phyloP scores from a whole-genome alignment of 768 basidiomycete species.

The Pulveroboletus sp. region DNA sequence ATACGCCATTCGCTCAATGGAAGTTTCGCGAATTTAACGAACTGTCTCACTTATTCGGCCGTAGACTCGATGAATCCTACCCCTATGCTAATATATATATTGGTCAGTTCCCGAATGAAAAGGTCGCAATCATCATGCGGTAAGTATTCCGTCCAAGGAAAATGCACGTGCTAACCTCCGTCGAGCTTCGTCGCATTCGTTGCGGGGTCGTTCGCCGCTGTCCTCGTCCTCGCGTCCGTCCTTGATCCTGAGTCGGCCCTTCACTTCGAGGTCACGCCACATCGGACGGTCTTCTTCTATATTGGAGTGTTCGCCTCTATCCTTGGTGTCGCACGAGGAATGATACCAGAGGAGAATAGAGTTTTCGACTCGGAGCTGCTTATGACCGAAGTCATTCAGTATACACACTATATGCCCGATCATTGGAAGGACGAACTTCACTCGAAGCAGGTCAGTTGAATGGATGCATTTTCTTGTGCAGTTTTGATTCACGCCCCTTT shows the following conservation, averaged over 20 bases:
- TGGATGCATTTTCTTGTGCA: neutral
- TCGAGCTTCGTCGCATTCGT: conserved; percentile 93
- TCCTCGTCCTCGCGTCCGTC: conserved; percentile 86
- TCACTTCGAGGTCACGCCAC: conserved; percentile 91
- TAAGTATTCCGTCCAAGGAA: conserved; percentile 34
- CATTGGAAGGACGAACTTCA: conserved; percentile 89
- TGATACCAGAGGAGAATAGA: conserved; percentile 91
- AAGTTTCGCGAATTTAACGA: conserved; percentile 99
- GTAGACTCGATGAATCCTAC: conserved; percentile 84
- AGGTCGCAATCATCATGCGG: conserved; percentile 87
- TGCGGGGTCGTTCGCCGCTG: conserved; percentile 94
- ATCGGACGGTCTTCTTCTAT: conserved; percentile 93
- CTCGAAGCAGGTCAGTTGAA: conserved; percentile 64
- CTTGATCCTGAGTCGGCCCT: conserved; percentile 92
- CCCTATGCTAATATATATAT: conserved; percentile 92
- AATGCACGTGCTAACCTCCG: neutral
- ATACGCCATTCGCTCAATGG: conserved; percentile 95
- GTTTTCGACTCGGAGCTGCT: conserved; percentile 93
- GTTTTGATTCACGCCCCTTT: neutral
- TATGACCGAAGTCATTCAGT: conserved; percentile 87
- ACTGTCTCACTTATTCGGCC: conserved; percentile 85
- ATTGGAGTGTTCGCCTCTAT: conserved; percentile 82
- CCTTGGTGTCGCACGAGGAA: conserved; percentile 85
- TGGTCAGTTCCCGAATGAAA: conserved; percentile 96
- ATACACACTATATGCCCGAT: conserved; percentile 94